Conservation (phyloP, 2,329 filamentous ascomycete genomes). For the Harringtonia lauricola region DNA sequence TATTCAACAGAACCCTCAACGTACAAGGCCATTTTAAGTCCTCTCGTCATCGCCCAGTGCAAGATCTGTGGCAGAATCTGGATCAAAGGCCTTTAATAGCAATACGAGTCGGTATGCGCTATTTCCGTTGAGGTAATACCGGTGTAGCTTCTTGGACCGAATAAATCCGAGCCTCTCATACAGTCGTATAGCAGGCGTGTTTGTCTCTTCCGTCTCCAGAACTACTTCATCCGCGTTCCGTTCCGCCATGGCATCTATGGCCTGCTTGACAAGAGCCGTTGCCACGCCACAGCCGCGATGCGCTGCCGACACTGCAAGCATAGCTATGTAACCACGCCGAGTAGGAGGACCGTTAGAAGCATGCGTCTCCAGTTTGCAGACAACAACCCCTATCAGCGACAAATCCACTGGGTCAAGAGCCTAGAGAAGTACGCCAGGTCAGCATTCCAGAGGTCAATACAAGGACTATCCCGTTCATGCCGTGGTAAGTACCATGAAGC, state of each 20-base stretch:
- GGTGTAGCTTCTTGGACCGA: conserved; percentile 81
- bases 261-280: conserved; percentile 76
- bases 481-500: conserved; percentile 65
- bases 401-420: conserved; percentile 47
- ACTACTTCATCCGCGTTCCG: conserved; percentile 86
- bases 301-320: conserved; percentile 80
- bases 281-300: conserved; percentile 81
- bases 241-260: conserved; percentile 82
- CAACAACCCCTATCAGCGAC: conserved; percentile 75
- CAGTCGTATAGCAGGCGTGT: conserved; percentile 77
- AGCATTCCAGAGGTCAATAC: background rate
- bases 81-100: conserved; percentile 51
- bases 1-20: no score
- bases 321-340: conserved; percentile 89
- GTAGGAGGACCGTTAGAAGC: conserved; percentile 64
- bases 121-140: conserved; percentile 95
- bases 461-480: background rate
- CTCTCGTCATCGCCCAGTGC: conserved; percentile 22
- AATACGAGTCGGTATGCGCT: conserved; percentile 85
- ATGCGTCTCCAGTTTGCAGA: conserved; percentile 90
- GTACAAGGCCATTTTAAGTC: no score
- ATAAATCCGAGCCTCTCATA: conserved; percentile 91
- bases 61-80: conserved; percentile 24
- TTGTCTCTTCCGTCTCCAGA: conserved; percentile 90
- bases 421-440: conserved; percentile 22